Percentiles rank a stretch among this genome's conserved stretches.
These are phyloP conservation scores for Martensiomyces pterosporus DNA, from an alignment of 192 early-diverging fungal species.

Conservation along the genomic window DNA sequence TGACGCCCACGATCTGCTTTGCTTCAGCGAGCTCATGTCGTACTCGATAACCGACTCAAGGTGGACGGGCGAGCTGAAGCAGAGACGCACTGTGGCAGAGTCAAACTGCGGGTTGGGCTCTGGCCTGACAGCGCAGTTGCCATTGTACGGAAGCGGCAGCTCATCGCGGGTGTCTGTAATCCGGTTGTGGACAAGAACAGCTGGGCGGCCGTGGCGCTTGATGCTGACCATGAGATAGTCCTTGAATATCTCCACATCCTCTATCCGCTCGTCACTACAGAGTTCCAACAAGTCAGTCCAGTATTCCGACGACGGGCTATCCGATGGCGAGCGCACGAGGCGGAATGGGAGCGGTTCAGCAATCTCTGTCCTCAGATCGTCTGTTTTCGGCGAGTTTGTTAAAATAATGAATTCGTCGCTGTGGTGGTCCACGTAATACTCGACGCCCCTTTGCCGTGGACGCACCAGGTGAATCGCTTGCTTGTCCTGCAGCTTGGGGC, in stretches of 20 bases:
- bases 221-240: conserved; percentile 30
- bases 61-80: conserved; percentile 59
- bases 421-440: conserved; percentile 77
- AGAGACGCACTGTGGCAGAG: conserved; percentile 23
- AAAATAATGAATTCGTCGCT: conserved; percentile 48
- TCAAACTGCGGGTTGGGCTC: conserved; percentile 60
- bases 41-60: conserved; percentile 67
- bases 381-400: conserved; percentile 32
- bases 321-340: conserved; percentile 52
- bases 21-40: conserved; percentile 47
- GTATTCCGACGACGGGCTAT: conserved; percentile 22
- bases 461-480: conserved; percentile 48
- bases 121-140: conserved; percentile 55
- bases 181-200: conserved; percentile 32
- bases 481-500: conserved; percentile 13
- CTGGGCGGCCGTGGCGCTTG: conserved; percentile 38
- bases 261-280: conserved; percentile 59
- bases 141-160: conserved; percentile 28
- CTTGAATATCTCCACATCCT: conserved; percentile 73
- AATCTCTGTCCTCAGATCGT: conserved; percentile 20
- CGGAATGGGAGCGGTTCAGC: conserved; percentile 54
- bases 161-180: conserved; percentile 5
- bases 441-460: conserved; percentile 53
- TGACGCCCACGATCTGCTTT: conserved; percentile 23
- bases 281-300: conserved; percentile 62